Conservation (phyloP, 2,329 filamentous ascomycete genomes). For the Oidium heveae region DNA sequence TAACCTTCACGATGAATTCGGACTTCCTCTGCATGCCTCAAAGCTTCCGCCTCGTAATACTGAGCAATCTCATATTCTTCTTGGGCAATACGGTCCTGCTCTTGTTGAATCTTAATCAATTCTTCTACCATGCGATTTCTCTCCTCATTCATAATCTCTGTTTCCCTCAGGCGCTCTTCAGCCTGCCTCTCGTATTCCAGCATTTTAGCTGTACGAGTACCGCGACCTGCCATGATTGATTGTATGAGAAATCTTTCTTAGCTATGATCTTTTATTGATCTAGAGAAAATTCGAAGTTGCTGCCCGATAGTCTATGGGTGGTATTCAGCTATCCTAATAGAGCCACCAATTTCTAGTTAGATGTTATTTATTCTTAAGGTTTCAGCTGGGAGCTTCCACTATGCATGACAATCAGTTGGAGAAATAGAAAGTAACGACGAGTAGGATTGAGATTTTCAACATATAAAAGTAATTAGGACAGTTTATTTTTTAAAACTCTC, state of each 20-base stretch:
- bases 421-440: too few species aligned
- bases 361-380: too few species aligned
- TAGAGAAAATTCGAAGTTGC: too few species aligned
- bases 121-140: slow-evolving; percentile 9
- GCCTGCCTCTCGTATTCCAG: slow-evolving; percentile 13
- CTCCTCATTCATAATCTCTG: slow-evolving; percentile 11
- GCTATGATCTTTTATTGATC: too few species aligned
- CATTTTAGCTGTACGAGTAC: slow-evolving; percentile 11
- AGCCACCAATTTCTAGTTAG: too few species aligned
- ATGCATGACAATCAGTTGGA: too few species aligned
- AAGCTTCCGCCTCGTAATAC: slow-evolving; percentile 13
- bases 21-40: slow-evolving; percentile 12
- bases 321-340: too few species aligned
- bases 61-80: slow-evolving; percentile 14
- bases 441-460: too few species aligned
- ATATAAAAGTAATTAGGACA: too few species aligned
- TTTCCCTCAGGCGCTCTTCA: slow-evolving; percentile 10
- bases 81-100: slow-evolving; percentile 12
- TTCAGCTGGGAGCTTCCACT: too few species aligned
- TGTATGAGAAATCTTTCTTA: background rate
- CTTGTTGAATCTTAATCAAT: slow-evolving; percentile 6
- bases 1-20: slow-evolving; percentile 10
- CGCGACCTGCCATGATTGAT: slow-evolving; percentile 7
- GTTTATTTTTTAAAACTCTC: too few species aligned
- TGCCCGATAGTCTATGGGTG: too few species aligned